Evolutionary conservation across 345 rosid species (phyloP).

Genomic region (Combretum micranthum): DNA sequence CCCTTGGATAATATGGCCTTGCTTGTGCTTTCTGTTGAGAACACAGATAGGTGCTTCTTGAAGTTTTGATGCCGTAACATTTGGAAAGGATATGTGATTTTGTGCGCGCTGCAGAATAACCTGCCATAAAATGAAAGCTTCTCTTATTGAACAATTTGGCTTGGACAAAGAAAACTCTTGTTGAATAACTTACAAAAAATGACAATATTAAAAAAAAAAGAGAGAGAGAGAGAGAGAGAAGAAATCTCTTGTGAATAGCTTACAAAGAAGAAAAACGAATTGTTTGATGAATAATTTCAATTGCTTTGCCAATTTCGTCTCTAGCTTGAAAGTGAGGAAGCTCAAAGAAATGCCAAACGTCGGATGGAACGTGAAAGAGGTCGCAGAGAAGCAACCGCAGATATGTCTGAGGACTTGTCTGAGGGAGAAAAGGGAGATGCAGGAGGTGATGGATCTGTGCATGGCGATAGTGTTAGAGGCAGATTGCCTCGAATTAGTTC

Average conservation of each 20-base stretch:
- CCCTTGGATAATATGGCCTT: too few relatives aligned
- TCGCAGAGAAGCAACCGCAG: conserved; percentile 47
- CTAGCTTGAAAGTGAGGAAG: conserved; percentile 45
- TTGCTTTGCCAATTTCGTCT: background rate
- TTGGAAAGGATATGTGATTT: too few relatives aligned
- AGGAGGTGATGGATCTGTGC: conserved; percentile 27
- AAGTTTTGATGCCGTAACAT: too few relatives aligned
- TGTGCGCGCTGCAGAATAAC: too few relatives aligned
- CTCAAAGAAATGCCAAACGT: conserved; percentile 35
- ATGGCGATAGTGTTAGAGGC: conserved; percentile 36
- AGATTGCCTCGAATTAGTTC: conserved; percentile 42
- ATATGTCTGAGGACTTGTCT: conserved; percentile 53
- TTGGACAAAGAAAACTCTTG: too few relatives aligned
- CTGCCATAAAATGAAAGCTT: too few relatives aligned
- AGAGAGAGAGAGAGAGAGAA: too few relatives aligned
- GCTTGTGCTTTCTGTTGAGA: too few relatives aligned
- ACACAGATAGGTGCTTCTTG: too few relatives aligned
- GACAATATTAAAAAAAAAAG: too few relatives aligned
- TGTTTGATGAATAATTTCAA: background rate
- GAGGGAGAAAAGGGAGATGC: conserved; percentile 51
- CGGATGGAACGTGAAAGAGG: conserved; percentile 45
- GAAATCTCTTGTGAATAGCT: background rate
- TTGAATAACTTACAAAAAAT: too few relatives aligned
- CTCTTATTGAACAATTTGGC: too few relatives aligned
- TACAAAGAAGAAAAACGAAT: background rate